Evolutionary conservation across 768 basidiomycete species (phyloP).

Genomic region (Tulasnella sp.): DNA sequence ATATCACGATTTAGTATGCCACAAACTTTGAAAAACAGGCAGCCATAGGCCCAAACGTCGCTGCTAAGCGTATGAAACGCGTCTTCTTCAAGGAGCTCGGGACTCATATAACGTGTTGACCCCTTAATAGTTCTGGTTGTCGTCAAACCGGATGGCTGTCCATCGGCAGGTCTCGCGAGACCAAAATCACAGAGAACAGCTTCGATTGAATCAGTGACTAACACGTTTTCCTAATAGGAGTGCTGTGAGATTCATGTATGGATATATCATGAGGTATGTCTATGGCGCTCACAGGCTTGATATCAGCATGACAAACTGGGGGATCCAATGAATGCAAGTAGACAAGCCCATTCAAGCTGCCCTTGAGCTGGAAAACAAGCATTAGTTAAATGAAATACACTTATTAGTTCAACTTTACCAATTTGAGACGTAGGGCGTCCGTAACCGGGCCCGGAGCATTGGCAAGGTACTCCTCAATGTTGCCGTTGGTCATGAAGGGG

Average conservation of each 20-base stretch:
- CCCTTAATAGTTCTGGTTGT: conserved; percentile 4
- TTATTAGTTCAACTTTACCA: neutral
- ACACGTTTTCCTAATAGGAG: neutral
- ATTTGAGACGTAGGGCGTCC: neutral
- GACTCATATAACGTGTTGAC: conserved; percentile 5
- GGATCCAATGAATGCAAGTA: neutral
- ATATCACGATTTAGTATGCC: neutral
- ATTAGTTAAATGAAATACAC: too few relatives aligned
- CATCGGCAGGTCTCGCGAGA: conserved; percentile 3
- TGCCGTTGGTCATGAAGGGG: neutral
- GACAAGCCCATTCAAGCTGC: neutral
- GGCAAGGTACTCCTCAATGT: neutral
- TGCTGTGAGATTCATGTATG: neutral
- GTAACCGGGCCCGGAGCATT: neutral
- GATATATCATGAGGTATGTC: neutral
- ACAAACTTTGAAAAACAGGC: neutral
- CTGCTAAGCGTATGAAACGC: neutral
- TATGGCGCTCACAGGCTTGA: neutral
- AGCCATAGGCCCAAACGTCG: conserved; percentile 23
- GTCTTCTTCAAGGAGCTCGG: conserved; percentile 7
- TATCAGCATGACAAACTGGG: neutral
- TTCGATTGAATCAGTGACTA: neutral
- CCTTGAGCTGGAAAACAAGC: neutral
- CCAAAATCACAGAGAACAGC: conserved; percentile 32
- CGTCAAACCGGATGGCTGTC: conserved; percentile 6